Evolutionary conservation across 2,329 filamentous ascomycete genomes (phyloP).

Genomic region (Microascus cirrosus): DNA sequence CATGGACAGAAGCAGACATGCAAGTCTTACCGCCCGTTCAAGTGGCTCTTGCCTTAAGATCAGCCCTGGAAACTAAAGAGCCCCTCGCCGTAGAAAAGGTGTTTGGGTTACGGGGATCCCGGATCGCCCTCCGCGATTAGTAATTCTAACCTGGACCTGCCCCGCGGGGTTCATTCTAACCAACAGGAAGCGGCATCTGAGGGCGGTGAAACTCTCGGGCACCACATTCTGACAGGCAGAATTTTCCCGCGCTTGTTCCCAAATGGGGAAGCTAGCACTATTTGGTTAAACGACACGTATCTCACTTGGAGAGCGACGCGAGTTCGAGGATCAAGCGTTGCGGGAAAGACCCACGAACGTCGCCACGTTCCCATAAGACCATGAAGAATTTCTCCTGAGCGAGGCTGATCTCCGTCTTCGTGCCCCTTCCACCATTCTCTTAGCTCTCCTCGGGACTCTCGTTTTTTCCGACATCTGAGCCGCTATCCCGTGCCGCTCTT

Average conservation of each 20-base stretch:
- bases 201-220: neutral
- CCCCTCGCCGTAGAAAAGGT: neutral
- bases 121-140: neutral
- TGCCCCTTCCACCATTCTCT: neutral
- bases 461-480: neutral
- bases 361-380: neutral
- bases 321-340: neutral
- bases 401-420: neutral
- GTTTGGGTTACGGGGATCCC: neutral
- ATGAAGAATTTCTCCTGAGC: neutral
- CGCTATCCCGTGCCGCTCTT: neutral
- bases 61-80: no score
- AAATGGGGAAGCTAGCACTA: neutral
- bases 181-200: neutral
- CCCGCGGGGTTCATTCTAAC: neutral
- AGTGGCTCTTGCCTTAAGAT: neutral
- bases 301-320: neutral
- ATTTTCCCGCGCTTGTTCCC: neutral
- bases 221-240: neutral
- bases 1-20: neutral
- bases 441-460: slow-evolving; percentile 3
- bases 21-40: neutral
- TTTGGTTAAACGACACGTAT: slow-evolving; percentile 3
- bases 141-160: neutral
- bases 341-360: neutral